Evolutionary conservation across 1,284 basidiomycete species (phyloP), one percentile per base, ranked within the genome.

Genomic region (Moniliella sp.): DNA sequence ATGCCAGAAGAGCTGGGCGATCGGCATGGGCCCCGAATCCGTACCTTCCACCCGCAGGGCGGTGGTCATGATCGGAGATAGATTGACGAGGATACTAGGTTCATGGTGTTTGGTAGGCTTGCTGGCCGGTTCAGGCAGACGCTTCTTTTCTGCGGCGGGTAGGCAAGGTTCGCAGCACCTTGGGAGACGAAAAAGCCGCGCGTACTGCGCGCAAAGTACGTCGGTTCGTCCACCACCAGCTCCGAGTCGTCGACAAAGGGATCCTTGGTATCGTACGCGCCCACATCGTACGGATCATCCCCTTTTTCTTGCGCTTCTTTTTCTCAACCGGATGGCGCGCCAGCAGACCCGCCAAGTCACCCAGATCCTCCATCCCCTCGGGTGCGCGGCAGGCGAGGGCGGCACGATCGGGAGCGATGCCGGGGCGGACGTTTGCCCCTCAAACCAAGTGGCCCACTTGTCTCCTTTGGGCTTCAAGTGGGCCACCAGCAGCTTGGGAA

Each of bases 241-340:
- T 97, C 86, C 0, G 82, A 82, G 63, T 97, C 88, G 66, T 97
- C 88, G 52, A 97, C 93, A 64, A 94, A 94, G 0, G 81, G 78
- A 63, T 97, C 88, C 1, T 70, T 67, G 12, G 76, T 67, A 63
- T 97, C 86, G 66, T 97, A 97, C 13, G 62, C 61, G 29, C 62
- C 63, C 17, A 52, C 48, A 15, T 50, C 48, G 29, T 50, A 46
- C 30, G 42, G 45, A 33, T 46, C 44, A 8, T 46, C 27, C 40
- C 34, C 28, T 39, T 15, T 17, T 37, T 35, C 37, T 40, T 36
- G 21, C 42, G 40, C 33, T 35, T 40, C 34, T 36, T 55, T 39
- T 12, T 34, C 25, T 15, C 15, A 27, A 9, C 9, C 15, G 13
- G 50, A 31, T 45, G 43, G 28, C 45, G 46, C 27, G 45, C 48